Percentiles rank a stretch among this genome's conserved stretches.
These are phyloP conservation scores for Erodium maritimum DNA, from an alignment of 345 rosid genomes.

Conservation along the genomic window DNA sequence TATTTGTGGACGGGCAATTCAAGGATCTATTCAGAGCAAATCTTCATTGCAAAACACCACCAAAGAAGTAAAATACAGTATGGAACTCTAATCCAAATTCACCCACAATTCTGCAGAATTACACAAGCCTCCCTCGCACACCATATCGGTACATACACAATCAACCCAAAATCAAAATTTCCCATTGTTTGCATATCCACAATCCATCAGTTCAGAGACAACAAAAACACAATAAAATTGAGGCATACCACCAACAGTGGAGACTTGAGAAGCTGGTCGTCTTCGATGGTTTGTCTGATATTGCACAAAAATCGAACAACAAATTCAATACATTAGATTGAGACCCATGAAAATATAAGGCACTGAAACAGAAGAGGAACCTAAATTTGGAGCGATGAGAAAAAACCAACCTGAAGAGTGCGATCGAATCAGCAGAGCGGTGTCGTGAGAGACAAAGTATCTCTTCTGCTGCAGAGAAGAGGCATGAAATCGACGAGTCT, in stretches of 20 bases:
- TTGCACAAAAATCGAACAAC: not conserved
- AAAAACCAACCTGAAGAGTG: too few species aligned
- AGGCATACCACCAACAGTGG: too few species aligned
- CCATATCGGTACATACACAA: too few species aligned
- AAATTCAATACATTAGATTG: not conserved
- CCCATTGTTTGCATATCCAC: too few species aligned
- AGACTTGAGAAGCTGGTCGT: not conserved
- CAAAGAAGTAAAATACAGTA: not conserved
- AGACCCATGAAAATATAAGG: too few species aligned
- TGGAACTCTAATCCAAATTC: not conserved
- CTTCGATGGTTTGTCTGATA: not conserved
- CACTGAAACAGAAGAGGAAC: not conserved
- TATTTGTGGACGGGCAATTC: too few species aligned
- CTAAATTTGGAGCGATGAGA: not conserved
- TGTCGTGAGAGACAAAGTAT: not conserved
- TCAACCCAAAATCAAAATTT: too few species aligned
- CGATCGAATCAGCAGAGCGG: not conserved
- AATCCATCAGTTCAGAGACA: too few species aligned
- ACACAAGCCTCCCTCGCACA: too few species aligned
- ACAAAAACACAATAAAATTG: too few species aligned
- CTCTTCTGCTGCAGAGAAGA: not conserved
- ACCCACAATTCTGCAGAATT: not conserved
- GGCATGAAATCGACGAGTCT: not conserved
- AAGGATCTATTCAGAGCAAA: too few species aligned
- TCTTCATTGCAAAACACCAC: not conserved